Base-by-base conservation (phyloP, 352 stramenopile genomes). In the Albugo candida region DNA sequence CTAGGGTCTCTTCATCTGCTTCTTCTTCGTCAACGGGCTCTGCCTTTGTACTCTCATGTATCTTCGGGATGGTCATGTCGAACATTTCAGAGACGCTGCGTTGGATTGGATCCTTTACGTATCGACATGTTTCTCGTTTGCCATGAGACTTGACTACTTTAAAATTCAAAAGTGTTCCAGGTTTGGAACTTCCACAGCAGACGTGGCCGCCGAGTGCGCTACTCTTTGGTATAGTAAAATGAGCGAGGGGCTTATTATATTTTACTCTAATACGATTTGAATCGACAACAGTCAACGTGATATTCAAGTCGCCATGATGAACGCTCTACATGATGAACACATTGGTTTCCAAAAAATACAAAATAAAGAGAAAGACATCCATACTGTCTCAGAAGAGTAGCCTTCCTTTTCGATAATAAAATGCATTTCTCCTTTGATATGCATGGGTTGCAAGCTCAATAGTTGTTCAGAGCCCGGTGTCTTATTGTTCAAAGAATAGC, bases 401-500 rank as follows among this genome's bases (percentile, higher is more conserved):
- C 61, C 64, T 11, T 75, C 58, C 45, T 83, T 83, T 48, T 72
- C 64, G 27, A 82, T 46, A 19, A 63, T 47, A 42, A 87, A 55
- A 53, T 72, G 75, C 70, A 84, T 83, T 45, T 83, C 70, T 36
- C 72, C 70, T 56, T 85, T 84, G 55, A 68, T 52, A 31, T 50
- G 52, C 10, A 53, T 55, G 36, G 63, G 47, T 35, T 79, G 65
- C 13, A 83, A 58, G 37, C 66, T 73, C 44, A 87, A 51, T 13
- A 59, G 67, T 21, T 86, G 67, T 24, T 66, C 64, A 16, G 61
- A 58, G 24, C 50, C 57, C 16, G 65, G 41, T 31, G 80, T 73
- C 58, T 84, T 84, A 63, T 82, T 83, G 59, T 82, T 84, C 19
- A 87, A 59, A 44, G 75, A 72, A 61, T 82, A 86, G 3, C 57